Conservation (phyloP, 371 early-diverging fungal species). For the Parasitella parasitica region DNA sequence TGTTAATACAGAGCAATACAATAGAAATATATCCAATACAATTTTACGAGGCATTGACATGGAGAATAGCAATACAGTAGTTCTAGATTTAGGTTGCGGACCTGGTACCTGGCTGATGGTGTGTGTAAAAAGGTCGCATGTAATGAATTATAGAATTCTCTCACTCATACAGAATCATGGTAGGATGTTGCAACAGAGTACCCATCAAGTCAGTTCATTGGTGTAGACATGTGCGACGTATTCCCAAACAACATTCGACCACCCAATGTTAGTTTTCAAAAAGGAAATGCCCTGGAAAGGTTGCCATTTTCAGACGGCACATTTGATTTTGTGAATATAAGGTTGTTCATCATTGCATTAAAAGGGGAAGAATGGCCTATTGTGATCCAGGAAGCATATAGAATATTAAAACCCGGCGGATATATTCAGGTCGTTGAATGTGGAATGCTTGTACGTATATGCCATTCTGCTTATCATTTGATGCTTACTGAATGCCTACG, state of each 20-base stretch:
- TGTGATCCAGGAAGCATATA: conserved; percentile 46
- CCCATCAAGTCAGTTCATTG: conserved; percentile 53
- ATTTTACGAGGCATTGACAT: conserved; percentile 3
- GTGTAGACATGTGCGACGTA: conserved; percentile 55
- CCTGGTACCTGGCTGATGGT: conserved; percentile 61
- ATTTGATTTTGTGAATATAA: conserved; percentile 60
- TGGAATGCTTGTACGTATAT: conserved; percentile 34
- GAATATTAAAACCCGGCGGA: conserved; percentile 61
- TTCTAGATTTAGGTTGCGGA: conserved; percentile 55
- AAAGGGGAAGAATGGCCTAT: conserved; percentile 51
- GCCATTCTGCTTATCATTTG: background rate
- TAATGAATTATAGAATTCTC: background rate
- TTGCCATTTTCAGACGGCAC: conserved; percentile 59
- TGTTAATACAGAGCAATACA: background rate
- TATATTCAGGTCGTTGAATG: conserved; percentile 55
- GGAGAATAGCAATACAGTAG: conserved; percentile 1
- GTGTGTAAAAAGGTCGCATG: background rate
- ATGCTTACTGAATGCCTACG: background rate
- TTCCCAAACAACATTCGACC: conserved; percentile 53
- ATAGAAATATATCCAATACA: conserved; percentile 8
- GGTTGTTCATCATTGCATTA: conserved; percentile 54
- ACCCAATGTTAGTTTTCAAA: conserved; percentile 43
- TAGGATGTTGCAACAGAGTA: conserved; percentile 60
- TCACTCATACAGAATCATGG: background rate
- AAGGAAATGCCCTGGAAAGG: conserved; percentile 46